Evolutionary conservation across 1,284 basidiomycete genomes (phyloP), one percentile per base, ranked within the genome.

Genomic region (Omphalotus olearius): DNA sequence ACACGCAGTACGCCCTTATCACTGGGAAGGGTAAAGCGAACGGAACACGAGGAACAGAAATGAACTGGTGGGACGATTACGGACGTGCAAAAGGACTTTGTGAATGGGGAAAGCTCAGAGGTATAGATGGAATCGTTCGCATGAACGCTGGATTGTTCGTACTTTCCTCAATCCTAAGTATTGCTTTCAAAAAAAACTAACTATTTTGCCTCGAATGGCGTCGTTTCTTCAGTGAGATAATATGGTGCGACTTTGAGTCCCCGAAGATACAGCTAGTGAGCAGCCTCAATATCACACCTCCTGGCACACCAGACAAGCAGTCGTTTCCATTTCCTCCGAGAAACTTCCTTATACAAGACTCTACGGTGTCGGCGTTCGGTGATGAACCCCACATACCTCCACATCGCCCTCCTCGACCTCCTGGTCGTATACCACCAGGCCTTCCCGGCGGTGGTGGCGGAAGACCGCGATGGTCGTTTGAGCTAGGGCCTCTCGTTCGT

Each of bases 101-200:
- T 37, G 45, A 57, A 6, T 59, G 56, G 56, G 56, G 40, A 3
- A 50, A 46, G 35, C 28, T 48, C 10, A 48, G 55, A 17, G 48
- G 45, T 10, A 45, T 61, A 17, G 59, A 59, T 14, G 59, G 58
- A 2, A 57, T 61, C 25, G 57, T 61, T 30, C 58, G 59, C n/a
- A 59, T 61, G 58, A 59, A 61, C 41, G 57, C 58, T 11, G 59
- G 59, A 30, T 61, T 61, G 59, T 59, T 36, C 25, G 59, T 57
- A 3, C 18, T 48, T 23, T 46, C 17, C 20, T 18, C 39, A 11
- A 23, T 39, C 18, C 16, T 20, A 7, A 26, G 25, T 43, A 39
- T 35, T 13, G 14, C 14, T 14, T 23, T 23, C 23, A 23, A 5
- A 23, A 23, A 23, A 23, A 23, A 14, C 28, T 51, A 17, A 46